Evolutionary conservation across 2,329 filamentous ascomycete species (phyloP), one percentile per base, ranked within the genome.

Genomic region (Aspergillus oerlinghausenensis): DNA sequence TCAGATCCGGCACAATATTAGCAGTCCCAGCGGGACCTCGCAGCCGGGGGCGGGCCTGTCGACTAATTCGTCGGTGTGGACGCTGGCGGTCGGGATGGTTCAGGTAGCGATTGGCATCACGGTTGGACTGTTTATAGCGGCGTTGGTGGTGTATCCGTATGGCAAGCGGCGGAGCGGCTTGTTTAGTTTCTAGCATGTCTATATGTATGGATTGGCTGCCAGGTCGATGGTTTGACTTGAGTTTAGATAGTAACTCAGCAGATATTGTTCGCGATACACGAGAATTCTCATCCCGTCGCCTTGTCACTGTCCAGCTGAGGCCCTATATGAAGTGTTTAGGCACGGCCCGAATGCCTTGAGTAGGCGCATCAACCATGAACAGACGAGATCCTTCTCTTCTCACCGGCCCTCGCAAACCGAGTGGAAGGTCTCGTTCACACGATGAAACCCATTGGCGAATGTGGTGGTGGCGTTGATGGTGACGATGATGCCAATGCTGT

Each of bases 41-140:
- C 64, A 6, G 73, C 74, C 4, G 80, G 79, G 56, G 60, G 64
- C n/a, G 7, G 64, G 6, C 52, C 64, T 38, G 43, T 55, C 3
- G 35, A 60, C 8, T 51, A 64, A 48, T 75, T 74, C 56, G 71
- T 72, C 35, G 64, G 72, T 76, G 9, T 77, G 77, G 55, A 73
- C 76, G 50, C 69, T 79, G 49, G 77, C 73, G 8, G 78, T 75
- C 57, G 75, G 75, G 7, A 79, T 79, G 76, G 69, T 79, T 4
- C 75, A 79, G 64, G 72, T 79, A 21, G 75, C 75, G 8, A 78
- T 79, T 60, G 77, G 75, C 1, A 79, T 78, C 49, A 78, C 76
- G 1, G 75, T 79, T 8, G 77, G 77, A 1, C 60, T 79, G 45
- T 79, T 79, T 60, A 60, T 79, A 55, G 76, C 76, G 17, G 76